Conservation (phyloP, 2,329 filamentous ascomycete genomes). For the Sphaerostilbella broomeana region DNA sequence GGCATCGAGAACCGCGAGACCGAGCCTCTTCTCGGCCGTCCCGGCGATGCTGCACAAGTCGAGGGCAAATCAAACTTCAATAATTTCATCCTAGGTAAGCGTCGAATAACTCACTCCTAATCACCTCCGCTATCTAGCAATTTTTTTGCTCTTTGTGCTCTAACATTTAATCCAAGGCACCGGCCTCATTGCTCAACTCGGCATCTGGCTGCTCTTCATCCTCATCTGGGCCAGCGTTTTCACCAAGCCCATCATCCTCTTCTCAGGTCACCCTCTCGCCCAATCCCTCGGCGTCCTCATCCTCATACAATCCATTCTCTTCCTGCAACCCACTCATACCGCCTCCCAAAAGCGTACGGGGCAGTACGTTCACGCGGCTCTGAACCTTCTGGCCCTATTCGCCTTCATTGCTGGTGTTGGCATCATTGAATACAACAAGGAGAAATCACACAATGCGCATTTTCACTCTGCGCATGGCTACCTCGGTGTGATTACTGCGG, state of each 20-base stretch:
- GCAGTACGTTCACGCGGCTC: slow-evolving; percentile 56
- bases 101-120: not conserved
- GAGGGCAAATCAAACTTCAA: slow-evolving; percentile 56
- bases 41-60: slow-evolving; percentile 67
- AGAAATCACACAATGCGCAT: slow-evolving; percentile 57
- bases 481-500: slow-evolving; percentile 70
- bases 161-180: slow-evolving; percentile 53
- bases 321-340: slow-evolving; percentile 82
- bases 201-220: slow-evolving; percentile 65
- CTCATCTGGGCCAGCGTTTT: slow-evolving; percentile 76
- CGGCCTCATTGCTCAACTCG: slow-evolving; percentile 71
- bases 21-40: slow-evolving; percentile 43
- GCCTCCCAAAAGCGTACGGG: slow-evolving; percentile 62
- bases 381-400: slow-evolving; percentile 61
- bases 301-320: slow-evolving; percentile 70
- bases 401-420: slow-evolving; percentile 58
- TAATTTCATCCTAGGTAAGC: slow-evolving; percentile 68
- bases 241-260: slow-evolving; percentile 64
- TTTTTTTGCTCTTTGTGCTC: not conserved
- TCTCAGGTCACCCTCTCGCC: slow-evolving; percentile 80
- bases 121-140: not conserved
- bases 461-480: slow-evolving; percentile 78
- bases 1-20: slow-evolving; percentile 27
- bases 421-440: slow-evolving; percentile 81
- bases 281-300: slow-evolving; percentile 62